Evolutionary conservation across 2,329 filamentous ascomycete species (phyloP).

Genomic region (Botrytis fragariae): DNA sequence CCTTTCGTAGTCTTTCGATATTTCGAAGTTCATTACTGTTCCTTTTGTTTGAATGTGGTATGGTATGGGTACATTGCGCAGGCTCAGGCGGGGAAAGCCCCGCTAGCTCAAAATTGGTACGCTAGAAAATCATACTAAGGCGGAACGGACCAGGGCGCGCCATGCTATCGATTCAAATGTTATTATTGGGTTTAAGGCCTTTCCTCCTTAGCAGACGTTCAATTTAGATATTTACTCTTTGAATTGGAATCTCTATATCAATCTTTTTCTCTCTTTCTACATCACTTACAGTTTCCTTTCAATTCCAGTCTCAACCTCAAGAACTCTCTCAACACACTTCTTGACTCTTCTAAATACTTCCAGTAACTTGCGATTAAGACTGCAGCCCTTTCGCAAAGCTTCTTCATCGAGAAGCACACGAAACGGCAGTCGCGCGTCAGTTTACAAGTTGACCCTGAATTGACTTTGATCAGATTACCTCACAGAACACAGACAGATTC

Average conservation of each 20-base stretch:
- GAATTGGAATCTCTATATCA: neutral
- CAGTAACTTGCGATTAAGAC: neutral
- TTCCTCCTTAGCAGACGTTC: neutral
- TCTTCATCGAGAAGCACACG: neutral
- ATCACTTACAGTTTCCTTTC: neutral
- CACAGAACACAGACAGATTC: constrained; percentile 21
- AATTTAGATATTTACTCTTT: neutral
- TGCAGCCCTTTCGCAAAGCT: constrained; percentile 5
- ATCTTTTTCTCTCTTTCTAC: neutral
- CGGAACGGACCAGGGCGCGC: constrained; percentile 4
- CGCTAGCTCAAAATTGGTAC: constrained; percentile 3
- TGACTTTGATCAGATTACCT: constrained; percentile 1
- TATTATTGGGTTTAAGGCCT: neutral
- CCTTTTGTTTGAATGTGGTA: constrained; percentile 5
- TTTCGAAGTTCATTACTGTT: neutral
- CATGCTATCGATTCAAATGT: constrained; percentile 4
- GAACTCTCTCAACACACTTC: neutral
- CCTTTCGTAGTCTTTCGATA: constrained; percentile 3
- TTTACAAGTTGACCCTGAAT: neutral
- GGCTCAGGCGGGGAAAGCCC: neutral
- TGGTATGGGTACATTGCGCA: neutral
- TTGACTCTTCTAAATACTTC: neutral
- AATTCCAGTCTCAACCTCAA: neutral
- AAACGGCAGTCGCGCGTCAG: neutral
- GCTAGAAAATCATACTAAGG: constrained; percentile 8